Base-by-base conservation (phyloP, 2,329 filamentous ascomycete species). In the Neoscytalidium dimidiatum region DNA sequence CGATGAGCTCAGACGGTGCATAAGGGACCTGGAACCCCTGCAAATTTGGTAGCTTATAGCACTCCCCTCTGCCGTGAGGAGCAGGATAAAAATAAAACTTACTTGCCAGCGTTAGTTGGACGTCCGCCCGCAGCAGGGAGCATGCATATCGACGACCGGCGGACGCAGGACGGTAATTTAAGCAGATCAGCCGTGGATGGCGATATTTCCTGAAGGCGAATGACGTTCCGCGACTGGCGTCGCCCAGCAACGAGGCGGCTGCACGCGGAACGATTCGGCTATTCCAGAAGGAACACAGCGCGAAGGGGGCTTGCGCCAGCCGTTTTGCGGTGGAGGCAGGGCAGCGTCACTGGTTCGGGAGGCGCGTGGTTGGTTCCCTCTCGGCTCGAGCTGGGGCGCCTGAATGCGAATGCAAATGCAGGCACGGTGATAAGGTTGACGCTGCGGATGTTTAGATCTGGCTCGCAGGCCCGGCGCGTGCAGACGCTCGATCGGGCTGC, bases 271-370 rank as follows among this genome's bases (percentile, higher is more conserved):
- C 28, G 33, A 23, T 14, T 4, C 28, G 56, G 56, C 56, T 48
- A 60, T 60, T 60, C 53, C 56, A 60, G 56, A 60, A 46, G 23
- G 35, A 57, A 13, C 21, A 6, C 23, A 29, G 53, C 38, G 56
- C 38, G 41, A 44, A 60, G 46, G 56, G 56, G 56, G 56, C 56
- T 60, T 60, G 41, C 56, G 56, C n/a, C 56, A 31, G 28, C 56
- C 38, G 56, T 60, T 52, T 29, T 38, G 41, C 41, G 28, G 53
- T 26, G 33, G 52, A 38, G 33, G 33, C 52, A 31, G 38, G 56
- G 38, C 41, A 44, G 21, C 56, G 43, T 44, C 56, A 44, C 19
- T 26, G n/a, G 8, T 29, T 28, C 46, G 46, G 35, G 23, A 33
- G 19, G 35, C 13, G 56, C 56, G 38, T 46, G 53, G 53, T 31